Evolutionary conservation across 2,329 filamentous ascomycete genomes (phyloP).

Genomic region (Neonectria magnoliae): DNA sequence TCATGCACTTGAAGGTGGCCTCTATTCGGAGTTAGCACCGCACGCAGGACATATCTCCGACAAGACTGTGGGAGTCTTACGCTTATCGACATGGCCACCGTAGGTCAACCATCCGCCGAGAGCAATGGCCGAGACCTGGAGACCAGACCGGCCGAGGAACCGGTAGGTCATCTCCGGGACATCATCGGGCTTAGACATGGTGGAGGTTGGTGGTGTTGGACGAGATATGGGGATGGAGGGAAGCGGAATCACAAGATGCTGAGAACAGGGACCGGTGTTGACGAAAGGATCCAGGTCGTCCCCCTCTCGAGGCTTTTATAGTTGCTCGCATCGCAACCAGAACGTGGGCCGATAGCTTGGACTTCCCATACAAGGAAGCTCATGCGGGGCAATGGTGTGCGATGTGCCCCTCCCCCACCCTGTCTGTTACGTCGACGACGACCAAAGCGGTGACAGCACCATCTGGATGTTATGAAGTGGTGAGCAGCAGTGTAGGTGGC

Average conservation of each 20-base stretch:
- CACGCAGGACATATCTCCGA: background rate
- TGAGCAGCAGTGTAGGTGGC: background rate
- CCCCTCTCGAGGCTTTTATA: slow-evolving; percentile 19
- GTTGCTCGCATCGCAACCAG: background rate
- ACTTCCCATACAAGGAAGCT: slow-evolving; percentile 15
- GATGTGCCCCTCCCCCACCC: slow-evolving; percentile 18
- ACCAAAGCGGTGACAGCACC: background rate
- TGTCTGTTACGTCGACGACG: background rate
- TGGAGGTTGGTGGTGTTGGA: slow-evolving; percentile 24
- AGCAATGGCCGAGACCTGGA: slow-evolving; percentile 79
- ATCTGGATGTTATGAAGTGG: background rate
- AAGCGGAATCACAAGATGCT: background rate
- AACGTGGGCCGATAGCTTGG: slow-evolving; percentile 2
- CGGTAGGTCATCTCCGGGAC: slow-evolving; percentile 73
- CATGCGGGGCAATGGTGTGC: slow-evolving; percentile 24
- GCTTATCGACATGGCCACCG: slow-evolving; percentile 75
- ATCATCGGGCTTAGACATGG: slow-evolving; percentile 54
- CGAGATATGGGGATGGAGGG: background rate
- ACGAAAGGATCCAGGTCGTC: background rate
- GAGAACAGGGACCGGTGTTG: background rate
- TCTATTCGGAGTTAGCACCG: slow-evolving; percentile 40
- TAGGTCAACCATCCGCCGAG: slow-evolving; percentile 80
- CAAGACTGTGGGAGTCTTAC: slow-evolving; percentile 50
- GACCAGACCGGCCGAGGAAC: slow-evolving; percentile 74
- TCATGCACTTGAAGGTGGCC: slow-evolving; percentile 67